These are phyloP conservation scores for Moricandia moricandioides DNA, from an alignment of 345 rosid species.

Conservation along the genomic window DNA sequence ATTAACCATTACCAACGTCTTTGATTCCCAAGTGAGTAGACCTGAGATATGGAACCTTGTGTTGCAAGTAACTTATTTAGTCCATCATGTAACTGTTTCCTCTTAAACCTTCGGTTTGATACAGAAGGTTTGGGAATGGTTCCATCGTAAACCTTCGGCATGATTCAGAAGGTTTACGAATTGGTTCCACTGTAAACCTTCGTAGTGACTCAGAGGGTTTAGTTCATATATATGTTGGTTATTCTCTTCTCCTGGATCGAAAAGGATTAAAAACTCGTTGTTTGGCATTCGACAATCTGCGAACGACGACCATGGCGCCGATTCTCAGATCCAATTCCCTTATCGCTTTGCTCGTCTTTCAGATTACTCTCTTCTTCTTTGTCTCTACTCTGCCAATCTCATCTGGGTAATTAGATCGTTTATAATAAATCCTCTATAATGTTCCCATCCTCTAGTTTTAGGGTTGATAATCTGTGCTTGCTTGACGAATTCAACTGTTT, in stretches of 20 bases:
- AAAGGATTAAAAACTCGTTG: slow-evolving; percentile 10
- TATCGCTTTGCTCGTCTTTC: slow-evolving; percentile 30
- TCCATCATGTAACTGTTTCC: no score
- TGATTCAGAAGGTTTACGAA: not conserved
- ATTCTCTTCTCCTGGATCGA: not conserved
- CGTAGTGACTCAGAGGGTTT: not conserved
- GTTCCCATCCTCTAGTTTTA: not conserved
- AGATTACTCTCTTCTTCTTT: slow-evolving; percentile 34
- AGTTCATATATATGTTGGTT: not conserved
- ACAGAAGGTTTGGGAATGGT: no score
- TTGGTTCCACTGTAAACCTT: not conserved
- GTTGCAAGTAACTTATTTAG: no score
- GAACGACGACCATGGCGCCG: slow-evolving; percentile 45
- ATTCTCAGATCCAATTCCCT: slow-evolving; percentile 43
- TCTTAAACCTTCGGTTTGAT: no score
- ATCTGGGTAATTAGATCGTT: slow-evolving; percentile 39
- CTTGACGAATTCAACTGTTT: not conserved
- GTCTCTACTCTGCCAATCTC: slow-evolving; percentile 44
- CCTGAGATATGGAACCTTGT: no score
- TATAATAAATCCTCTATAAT: not conserved
- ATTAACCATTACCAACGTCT: no score
- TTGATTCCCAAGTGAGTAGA: no score
- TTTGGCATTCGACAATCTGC: slow-evolving; percentile 2
- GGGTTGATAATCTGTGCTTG: not conserved
- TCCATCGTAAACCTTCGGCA: not conserved